Conservation (phyloP, 768 basidiomycete species). For the Lentinula detonsa region DNA sequence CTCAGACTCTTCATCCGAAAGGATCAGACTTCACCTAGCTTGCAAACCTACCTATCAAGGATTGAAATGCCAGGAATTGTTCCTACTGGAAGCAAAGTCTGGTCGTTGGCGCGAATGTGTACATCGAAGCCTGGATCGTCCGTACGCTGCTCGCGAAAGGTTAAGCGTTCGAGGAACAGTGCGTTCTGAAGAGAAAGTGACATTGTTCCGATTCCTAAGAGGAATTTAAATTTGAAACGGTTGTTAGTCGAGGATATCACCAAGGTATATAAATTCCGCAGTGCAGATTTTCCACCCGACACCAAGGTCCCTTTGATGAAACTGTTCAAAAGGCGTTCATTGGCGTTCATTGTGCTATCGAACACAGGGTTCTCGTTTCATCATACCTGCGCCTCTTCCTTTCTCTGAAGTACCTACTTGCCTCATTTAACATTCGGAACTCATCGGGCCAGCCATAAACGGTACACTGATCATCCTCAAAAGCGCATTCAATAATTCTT, state of each 20-base stretch:
- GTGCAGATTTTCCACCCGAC: no score
- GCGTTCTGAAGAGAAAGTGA: conserved; percentile 46
- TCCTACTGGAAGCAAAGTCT: conserved; percentile 4
- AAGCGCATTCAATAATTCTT: not conserved
- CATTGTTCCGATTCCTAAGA: conserved; percentile 32
- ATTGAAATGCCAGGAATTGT: not conserved
- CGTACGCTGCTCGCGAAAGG: conserved; percentile 52
- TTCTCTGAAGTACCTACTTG: no score
- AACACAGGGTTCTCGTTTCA: no score
- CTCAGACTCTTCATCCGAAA: no score
- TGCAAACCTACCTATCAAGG: no score
- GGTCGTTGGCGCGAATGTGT: conserved; percentile 52
- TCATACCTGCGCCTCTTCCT: no score
- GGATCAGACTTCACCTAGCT: no score
- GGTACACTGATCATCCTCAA: conserved; percentile 45
- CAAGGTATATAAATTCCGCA: conserved; percentile 23
- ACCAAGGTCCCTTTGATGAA: no score
- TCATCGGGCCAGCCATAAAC: conserved; percentile 51
- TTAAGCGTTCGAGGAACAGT: conserved; percentile 32
- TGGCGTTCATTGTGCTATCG: conserved; percentile 6
- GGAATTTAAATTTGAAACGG: conserved; percentile 55
- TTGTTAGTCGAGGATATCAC: conserved; percentile 66
- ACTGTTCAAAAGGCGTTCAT: conserved; percentile 26
- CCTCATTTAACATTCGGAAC: conserved; percentile 28
- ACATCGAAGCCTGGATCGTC: conserved; percentile 54